Conservation (phyloP, 371 early-diverging fungal genomes). For the Saksenaea oblongispora region DNA sequence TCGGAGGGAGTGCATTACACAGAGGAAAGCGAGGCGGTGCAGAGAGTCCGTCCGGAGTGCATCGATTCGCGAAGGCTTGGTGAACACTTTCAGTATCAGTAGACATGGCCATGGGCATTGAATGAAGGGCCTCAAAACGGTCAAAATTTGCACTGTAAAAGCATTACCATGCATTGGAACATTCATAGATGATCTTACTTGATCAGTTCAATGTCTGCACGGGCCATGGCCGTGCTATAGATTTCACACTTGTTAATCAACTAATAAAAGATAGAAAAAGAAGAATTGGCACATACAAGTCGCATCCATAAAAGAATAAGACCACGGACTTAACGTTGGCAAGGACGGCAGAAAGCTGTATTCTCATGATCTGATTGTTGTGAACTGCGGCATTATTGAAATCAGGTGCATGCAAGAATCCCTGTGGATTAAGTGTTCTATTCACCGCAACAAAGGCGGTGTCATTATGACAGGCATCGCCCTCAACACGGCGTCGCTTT, state of each 20-base stretch:
- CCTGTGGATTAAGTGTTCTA: slow-evolving; percentile 11
- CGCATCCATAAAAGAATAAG: slow-evolving; percentile 32
- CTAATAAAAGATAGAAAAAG: background rate
- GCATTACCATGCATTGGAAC: too few relatives aligned
- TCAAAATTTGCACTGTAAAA: slow-evolving; percentile 15
- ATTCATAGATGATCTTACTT: slow-evolving; percentile 9
- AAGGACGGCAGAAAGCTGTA: slow-evolving; percentile 4
- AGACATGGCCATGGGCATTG: slow-evolving; percentile 28
- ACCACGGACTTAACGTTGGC: slow-evolving; percentile 14
- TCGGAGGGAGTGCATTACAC: slow-evolving; percentile 8
- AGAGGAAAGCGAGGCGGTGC: slow-evolving; percentile 23
- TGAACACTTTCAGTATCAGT: slow-evolving; percentile 30
- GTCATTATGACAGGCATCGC: background rate
- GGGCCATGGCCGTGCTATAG: slow-evolving; percentile 11
- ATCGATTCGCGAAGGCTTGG: slow-evolving; percentile 17
- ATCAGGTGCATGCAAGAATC: slow-evolving; percentile 24
- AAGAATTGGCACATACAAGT: slow-evolving; percentile 25
- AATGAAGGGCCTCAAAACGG: slow-evolving; percentile 14
- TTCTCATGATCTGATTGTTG: slow-evolving; percentile 14
- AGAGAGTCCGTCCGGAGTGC: slow-evolving; percentile 1
- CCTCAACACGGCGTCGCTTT: slow-evolving; percentile 22
- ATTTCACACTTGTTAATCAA: background rate
- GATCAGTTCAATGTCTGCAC: slow-evolving; percentile 18
- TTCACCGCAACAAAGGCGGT: slow-evolving; percentile 7
- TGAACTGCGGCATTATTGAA: slow-evolving; percentile 24